These are phyloP conservation scores for Blastocystis sp. DNA, from an alignment of 352 stramenopile species.

Conservation along the genomic window DNA sequence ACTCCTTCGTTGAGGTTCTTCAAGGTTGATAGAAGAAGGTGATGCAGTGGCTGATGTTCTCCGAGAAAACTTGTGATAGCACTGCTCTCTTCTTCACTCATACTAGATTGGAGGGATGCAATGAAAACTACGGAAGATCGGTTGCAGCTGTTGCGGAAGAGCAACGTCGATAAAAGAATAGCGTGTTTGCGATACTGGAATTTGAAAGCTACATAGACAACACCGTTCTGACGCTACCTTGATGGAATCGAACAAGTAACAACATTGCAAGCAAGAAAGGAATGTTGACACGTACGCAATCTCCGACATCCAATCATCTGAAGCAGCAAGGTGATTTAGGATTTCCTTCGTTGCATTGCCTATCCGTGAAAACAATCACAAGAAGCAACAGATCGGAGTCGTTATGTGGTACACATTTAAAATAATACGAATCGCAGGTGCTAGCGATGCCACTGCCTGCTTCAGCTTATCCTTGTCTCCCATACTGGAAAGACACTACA, in stretches of 20 bases:
- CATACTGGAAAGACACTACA: not conserved
- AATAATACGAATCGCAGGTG: constrained; percentile 5
- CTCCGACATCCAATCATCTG: not conserved
- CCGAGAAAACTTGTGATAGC: not conserved
- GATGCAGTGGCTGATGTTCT: constrained; percentile 10
- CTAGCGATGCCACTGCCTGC: not conserved
- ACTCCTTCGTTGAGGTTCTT: not conserved
- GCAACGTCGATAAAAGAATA: constrained; percentile 43
- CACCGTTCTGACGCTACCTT: too few relatives aligned
- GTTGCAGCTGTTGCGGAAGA: not conserved
- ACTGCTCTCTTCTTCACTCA: not conserved
- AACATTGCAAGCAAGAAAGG: constrained; percentile 7
- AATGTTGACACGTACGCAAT: not conserved
- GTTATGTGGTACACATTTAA: not conserved
- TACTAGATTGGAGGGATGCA: not conserved
- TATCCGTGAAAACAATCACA: not conserved
- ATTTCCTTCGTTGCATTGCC: not conserved
- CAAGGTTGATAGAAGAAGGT: not conserved
- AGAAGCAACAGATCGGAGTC: not conserved
- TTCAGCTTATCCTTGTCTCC: not conserved
- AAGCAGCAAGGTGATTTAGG: not conserved
- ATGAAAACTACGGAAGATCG: not conserved
- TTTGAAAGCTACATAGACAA: not conserved
- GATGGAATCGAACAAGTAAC: constrained; percentile 18
- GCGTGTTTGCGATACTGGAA: not conserved